Percentiles rank a stretch among this genome's conserved stretches.
These are phyloP conservation scores for Gremmenia infestans DNA, from an alignment of 2,329 filamentous ascomycete genomes.

Conservation along the genomic window DNA sequence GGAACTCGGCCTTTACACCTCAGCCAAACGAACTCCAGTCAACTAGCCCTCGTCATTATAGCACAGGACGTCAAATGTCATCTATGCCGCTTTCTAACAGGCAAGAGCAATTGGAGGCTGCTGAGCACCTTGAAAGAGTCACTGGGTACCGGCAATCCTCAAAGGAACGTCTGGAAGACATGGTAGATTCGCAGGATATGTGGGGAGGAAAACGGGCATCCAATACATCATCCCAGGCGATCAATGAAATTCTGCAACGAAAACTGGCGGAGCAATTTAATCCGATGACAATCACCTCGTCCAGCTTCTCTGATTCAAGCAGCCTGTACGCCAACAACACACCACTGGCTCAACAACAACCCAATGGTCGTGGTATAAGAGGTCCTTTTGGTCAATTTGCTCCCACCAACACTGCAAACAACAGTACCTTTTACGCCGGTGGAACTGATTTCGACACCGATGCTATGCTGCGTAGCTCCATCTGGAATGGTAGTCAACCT, in stretches of 20 bases:
- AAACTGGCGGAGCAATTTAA: constrained; percentile 20
- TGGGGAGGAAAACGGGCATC: constrained; percentile 13
- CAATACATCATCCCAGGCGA: constrained; percentile 8
- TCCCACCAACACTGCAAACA: constrained; percentile 14
- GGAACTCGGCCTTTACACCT: constrained; percentile 40
- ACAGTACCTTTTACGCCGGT: constrained; percentile 22
- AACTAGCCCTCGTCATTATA: constrained; percentile 34
- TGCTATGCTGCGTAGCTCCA: constrained; percentile 30
- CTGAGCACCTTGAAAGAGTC: constrained; percentile 22
- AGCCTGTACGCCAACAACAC: constrained; percentile 48
- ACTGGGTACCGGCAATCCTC: constrained; percentile 12
- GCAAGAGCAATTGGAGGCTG: constrained; percentile 20
- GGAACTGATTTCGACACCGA: constrained; percentile 24
- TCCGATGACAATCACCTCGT: constrained; percentile 18
- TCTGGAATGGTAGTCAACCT: constrained; percentile 24
- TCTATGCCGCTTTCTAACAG: constrained; percentile 28
- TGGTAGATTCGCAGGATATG: neutral
- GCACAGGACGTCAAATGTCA: constrained; percentile 27
- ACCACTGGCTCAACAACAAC: constrained; percentile 9
- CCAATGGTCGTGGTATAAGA: constrained; percentile 4
- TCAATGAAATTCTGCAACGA: constrained; percentile 23
- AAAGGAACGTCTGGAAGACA: neutral
- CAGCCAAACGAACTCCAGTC: constrained; percentile 35
- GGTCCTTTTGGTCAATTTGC: neutral
- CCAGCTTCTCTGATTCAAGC: constrained; percentile 44